phyloP scores from a whole-genome alignment of 2,329 filamentous ascomycete genomes.

The Pseudogymnoascus sp. region DNA sequence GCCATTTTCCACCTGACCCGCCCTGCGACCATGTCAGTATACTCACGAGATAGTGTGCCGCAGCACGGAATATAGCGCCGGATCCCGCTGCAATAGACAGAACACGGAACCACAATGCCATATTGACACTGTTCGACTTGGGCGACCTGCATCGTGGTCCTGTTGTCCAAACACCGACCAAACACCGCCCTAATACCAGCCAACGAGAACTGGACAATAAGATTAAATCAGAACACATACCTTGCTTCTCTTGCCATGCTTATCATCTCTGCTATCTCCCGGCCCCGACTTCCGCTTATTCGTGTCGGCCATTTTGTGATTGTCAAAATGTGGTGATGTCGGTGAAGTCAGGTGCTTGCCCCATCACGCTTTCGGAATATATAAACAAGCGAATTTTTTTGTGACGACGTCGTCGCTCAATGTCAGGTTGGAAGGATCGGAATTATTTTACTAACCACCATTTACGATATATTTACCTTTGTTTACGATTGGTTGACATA shows the following conservation, averaged over 20 bases:
- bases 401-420: neutral
- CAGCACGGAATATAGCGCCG: neutral
- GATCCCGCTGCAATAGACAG: neutral
- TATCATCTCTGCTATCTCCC: slow-evolving; percentile 14
- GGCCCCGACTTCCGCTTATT: slow-evolving; percentile 20
- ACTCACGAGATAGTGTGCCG: neutral
- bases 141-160: neutral
- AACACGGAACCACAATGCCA: neutral
- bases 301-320: slow-evolving; percentile 18
- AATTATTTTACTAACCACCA: neutral
- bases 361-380: neutral
- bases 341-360: neutral
- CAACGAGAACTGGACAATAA: neutral
- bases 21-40: slow-evolving; percentile 21
- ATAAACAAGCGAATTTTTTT: slow-evolving; percentile 1
- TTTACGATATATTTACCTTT: neutral
- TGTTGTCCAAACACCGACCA: neutral
- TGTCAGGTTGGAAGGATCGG: neutral
- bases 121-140: neutral
- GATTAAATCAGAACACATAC: slow-evolving; percentile 12
- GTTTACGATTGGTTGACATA: neutral
- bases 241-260: slow-evolving; percentile 21
- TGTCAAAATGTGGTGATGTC: neutral
- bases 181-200: neutral
- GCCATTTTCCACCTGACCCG: slow-evolving; percentile 50